Evolutionary conservation across 176 grass and related monocot genomes (phyloP).

Genomic region (Aegilops umbellulata): DNA sequence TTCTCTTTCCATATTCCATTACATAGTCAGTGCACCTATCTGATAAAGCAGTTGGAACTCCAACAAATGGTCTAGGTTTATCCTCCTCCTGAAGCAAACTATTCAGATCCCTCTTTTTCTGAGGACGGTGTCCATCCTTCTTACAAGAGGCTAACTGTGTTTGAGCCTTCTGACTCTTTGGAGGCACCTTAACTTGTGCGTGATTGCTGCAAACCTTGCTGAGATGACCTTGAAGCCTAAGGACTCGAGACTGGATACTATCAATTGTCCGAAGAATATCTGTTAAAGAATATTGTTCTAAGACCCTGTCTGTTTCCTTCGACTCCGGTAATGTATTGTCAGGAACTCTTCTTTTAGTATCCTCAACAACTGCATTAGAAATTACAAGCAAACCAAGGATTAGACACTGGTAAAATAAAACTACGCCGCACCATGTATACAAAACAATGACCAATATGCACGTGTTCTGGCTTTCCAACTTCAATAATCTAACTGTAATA

Average conservation of each 20-base stretch:
- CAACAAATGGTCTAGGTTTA: background rate
- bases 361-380: constrained; percentile 45
- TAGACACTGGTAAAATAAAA: background rate
- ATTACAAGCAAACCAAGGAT: background rate
- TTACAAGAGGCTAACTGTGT: constrained; percentile 5
- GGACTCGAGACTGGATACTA: constrained; percentile 46
- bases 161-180: constrained; percentile 18
- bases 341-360: constrained; percentile 33
- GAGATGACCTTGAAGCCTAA: constrained; percentile 46
- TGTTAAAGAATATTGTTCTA: constrained; percentile 51
- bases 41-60: background rate
- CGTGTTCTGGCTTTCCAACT: background rate
- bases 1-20: background rate
- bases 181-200: constrained; percentile 21
- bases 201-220: constrained; percentile 24
- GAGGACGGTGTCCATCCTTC: constrained; percentile 1
- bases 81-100: constrained; percentile 29
- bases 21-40: constrained; percentile 3
- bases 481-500: background rate
- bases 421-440: background rate
- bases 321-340: constrained; percentile 45
- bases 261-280: constrained; percentile 73
- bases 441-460: background rate
- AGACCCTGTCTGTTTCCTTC: constrained; percentile 17
- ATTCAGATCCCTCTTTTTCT: constrained; percentile 21